phyloP scores from a whole-genome alignment of 2,329 filamentous ascomycete genomes.

The Fusarium sp. region DNA sequence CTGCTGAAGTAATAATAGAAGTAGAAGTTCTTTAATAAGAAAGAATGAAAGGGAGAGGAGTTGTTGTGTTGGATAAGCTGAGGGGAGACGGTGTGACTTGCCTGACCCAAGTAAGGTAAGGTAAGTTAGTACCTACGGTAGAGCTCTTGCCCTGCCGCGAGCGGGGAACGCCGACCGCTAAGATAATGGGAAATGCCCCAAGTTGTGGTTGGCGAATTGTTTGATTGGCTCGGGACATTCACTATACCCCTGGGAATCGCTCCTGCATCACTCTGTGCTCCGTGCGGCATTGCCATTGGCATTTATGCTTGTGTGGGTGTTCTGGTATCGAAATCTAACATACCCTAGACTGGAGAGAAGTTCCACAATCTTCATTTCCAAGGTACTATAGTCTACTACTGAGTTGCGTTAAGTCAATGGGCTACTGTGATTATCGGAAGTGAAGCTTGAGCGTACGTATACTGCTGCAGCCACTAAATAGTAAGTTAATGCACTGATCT shows the following conservation, averaged over 20 bases:
- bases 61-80: conserved; percentile 18
- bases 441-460: not conserved
- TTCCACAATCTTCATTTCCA: conserved; percentile 1
- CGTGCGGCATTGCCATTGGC: not conserved
- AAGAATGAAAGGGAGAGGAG: conserved; percentile 5
- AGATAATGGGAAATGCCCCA: conserved; percentile 31
- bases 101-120: conserved; percentile 22
- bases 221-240: conserved; percentile 37
- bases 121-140: not conserved
- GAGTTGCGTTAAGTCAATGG: too few species aligned
- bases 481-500: not conserved
- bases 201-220: conserved; percentile 16
- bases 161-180: conserved; percentile 43
- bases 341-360: conserved; percentile 30
- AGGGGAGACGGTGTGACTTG: conserved; percentile 41
- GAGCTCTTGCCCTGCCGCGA: not conserved
- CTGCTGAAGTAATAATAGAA: not conserved
- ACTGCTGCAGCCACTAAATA: not conserved
- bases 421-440: not conserved
- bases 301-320: conserved; percentile 1
- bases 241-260: conserved; percentile 27
- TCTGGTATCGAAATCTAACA: conserved; percentile 3
- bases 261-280: conserved; percentile 6
- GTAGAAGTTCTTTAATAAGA: not conserved
- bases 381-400: not conserved